Evolutionary conservation across 2,329 filamentous ascomycete species (phyloP), one percentile per base, ranked within the genome.

Genomic region (Colletotrichum sp.): DNA sequence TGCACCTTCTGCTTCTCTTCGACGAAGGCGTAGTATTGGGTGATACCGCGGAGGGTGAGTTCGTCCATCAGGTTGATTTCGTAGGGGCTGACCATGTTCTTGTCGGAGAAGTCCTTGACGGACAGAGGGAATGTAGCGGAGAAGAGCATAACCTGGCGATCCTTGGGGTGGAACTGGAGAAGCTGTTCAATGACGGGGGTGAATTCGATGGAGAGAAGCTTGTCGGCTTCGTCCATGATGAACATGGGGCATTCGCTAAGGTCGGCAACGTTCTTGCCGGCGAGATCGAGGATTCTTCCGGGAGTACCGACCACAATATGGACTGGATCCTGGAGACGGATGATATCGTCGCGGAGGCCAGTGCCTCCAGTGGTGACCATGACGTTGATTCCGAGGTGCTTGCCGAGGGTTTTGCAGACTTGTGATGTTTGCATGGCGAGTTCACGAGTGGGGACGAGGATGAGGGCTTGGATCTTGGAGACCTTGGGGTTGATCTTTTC

Each of bases 1-100:
- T 99, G 98, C 24, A 99, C 97, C 88, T 99, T 99, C 84, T 98
- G 95, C 88, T 98, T 98, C 87, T 99, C 97, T 86, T 99, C 97
- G 68, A 99, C 98, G 80, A 99, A 99, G 57, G 97, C 97, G 83
- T 99, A 99, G 88, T 99, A 99, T 84, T 99, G 97, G 1, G 97
- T 99, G 82, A 99, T 99, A 89, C 97, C 97, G 75, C 97, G 94
- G 36, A 99, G 93, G 15, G 97, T 99, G 77, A 99, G 94, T 86
- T 99, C 97, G 83, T 99, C 97, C 97, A 99, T 99, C 70, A 99
- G 92, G 83, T 99, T 99, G 88, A 99, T 99, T 86, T 99, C 98
- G 83, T 99, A 98, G 5, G 97, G 98, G 79, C 94, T 94, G 79
- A 91, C 91, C 96, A 99, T 98, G 88, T 99, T 97, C 88, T 98